A percentile compares a stretch with the other conserved stretches of the same genome.
These are phyloP conservation scores for Fistulinella prunicolor DNA, from an alignment of 768 basidiomycete species.

Conservation along the genomic window DNA sequence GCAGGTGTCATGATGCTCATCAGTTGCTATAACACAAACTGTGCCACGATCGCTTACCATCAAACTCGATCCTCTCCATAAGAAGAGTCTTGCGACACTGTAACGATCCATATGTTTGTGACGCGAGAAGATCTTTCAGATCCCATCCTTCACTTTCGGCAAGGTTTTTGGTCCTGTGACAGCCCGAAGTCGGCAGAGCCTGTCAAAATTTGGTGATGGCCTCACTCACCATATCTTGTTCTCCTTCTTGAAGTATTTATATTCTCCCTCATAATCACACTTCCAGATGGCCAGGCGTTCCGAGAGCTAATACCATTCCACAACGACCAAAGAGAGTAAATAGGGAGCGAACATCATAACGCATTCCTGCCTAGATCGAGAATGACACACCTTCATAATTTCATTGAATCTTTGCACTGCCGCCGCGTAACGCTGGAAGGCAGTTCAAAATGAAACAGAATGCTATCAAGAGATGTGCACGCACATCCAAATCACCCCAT, in stretches of 20 bases:
- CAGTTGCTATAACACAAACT: neutral
- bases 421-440: constrained; percentile 3
- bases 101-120: constrained; percentile 39
- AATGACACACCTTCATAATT: constrained; percentile 20
- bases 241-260: neutral
- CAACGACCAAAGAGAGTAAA: neutral
- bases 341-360: neutral
- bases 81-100: constrained; percentile 36
- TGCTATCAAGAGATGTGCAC: neutral
- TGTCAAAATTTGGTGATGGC: neutral
- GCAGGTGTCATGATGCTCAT: neutral
- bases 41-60: constrained; percentile 33
- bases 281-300: constrained; percentile 29
- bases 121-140: constrained; percentile 38
- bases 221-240: constrained; percentile 19
- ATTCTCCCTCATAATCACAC: constrained; percentile 10
- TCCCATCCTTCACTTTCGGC: constrained; percentile 44
- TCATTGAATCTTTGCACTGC: constrained; percentile 1
- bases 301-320: constrained; percentile 17
- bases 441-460: neutral
- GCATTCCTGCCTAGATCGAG: neutral
- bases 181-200: neutral
- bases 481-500: constrained; percentile 1
- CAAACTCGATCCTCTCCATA: constrained; percentile 36
- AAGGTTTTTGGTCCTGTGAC: constrained; percentile 34